Percentiles rank a stretch among this genome's conserved stretches.
Conservation (phyloP, 768 basidiomycete genomes). For the Dentipellis fragilis region DNA sequence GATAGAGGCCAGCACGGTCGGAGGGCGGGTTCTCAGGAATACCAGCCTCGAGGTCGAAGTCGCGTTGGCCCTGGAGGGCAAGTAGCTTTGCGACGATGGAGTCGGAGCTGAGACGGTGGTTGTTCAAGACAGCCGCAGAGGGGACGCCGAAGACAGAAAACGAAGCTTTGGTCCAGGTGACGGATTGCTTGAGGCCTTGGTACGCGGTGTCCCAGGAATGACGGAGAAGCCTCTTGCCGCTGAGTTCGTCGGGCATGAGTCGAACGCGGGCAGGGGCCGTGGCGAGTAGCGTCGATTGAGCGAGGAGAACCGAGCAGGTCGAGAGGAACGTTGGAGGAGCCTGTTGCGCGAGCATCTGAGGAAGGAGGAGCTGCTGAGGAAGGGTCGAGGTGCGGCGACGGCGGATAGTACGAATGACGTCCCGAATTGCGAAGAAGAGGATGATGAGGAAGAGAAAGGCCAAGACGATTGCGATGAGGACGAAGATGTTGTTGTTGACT, state of each 20-base stretch:
- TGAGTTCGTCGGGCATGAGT: not conserved
- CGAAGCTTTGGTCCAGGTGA: not conserved
- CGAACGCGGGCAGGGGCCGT: slow-evolving; percentile 3
- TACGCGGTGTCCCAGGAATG: not conserved
- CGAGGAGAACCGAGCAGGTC: slow-evolving; percentile 2
- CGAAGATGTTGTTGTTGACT: not conserved
- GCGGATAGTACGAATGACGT: not conserved
- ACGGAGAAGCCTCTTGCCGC: not conserved
- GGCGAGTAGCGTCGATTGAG: slow-evolving; percentile 8
- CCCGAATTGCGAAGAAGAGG: not conserved
- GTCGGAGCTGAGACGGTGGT: not conserved
- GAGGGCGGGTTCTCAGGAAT: not conserved
- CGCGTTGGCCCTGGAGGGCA: not conserved
- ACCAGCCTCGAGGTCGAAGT: not conserved
- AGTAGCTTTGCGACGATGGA: not conserved
- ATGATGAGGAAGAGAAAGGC: not conserved
- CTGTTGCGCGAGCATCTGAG: not conserved
- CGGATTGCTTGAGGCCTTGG: not conserved
- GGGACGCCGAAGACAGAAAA: not conserved
- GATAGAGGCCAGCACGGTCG: not conserved
- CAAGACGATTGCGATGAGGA: not conserved
- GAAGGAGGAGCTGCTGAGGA: not conserved
- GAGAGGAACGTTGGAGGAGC: not conserved
- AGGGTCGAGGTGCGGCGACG: not conserved
- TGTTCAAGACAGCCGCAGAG: not conserved